Evolutionary conservation across 139 green algal genomes (phyloP), one percentile per base, ranked within the genome.

Genomic region (Zygnema circumcarinatum): DNA sequence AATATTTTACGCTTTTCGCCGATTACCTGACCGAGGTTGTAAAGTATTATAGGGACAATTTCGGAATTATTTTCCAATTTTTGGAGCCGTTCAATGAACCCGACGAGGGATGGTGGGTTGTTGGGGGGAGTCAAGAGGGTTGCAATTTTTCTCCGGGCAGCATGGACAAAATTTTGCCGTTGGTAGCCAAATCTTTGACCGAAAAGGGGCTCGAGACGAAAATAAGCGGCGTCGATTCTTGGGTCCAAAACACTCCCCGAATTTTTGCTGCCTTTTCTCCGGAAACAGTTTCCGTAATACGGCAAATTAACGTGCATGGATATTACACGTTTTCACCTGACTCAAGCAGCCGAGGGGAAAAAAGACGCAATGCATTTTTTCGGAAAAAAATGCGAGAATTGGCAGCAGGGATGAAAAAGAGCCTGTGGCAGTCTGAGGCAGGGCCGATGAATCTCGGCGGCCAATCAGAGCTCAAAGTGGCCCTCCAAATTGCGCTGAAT

Each of bases 71-170:
- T 22, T 85, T 87, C 38, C 40, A 72, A 25, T 88, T 87, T 21
- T 25, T 92, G 40, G 85, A 83, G 25, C 89, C 89, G 2, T 92
- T 92, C 67, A 92, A 92, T 68, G 89, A 92, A 79, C 89, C 89
- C 47, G 32, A 38, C 38, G 75, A 86, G 0, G 73, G 36, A 1
- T 87, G 38, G 3, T 92, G 89, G 89, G 79, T 67, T 35, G 41
- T 54, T 31, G 85, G 85, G 32, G 87, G 83, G 73, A 86, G 74
- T 67, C 85, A 92, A 79, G 89, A 92, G 73, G 89, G 89, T 1
- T 92, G 89, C 75, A 78, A 76, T n/a, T 92, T 89, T 47, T 38
- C 38, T 2, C 2, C 41, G 20, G 16, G 29, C 1, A 41, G 52
- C 2, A 85, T 91, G 81, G 40, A 68, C 56, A 76, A 47, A 11